phyloP scores from a whole-genome alignment of 768 basidiomycete genomes.

The Mycena polygramma region DNA sequence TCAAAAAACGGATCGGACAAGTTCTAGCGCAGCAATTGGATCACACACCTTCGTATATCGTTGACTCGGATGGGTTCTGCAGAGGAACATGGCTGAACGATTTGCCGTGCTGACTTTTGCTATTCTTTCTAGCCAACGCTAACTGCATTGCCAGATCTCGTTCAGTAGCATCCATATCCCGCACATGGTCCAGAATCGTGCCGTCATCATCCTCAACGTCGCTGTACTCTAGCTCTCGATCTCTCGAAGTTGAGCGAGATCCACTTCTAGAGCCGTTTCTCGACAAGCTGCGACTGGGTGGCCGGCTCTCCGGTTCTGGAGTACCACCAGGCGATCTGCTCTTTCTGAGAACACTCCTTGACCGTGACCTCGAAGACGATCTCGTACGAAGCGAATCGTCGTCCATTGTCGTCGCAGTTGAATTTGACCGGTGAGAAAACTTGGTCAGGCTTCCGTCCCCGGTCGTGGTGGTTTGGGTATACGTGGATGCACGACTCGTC shows the following conservation, averaged over 20 bases:
- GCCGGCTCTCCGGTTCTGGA: constrained; percentile 61
- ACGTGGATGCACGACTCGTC: constrained; percentile 78
- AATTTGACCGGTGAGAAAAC: constrained; percentile 79
- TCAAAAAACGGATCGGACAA: constrained; percentile 21
- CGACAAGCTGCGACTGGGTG: constrained; percentile 56
- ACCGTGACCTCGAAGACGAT: constrained; percentile 60
- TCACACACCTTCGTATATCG: constrained; percentile 83
- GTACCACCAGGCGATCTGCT: constrained; percentile 58
- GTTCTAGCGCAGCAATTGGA: constrained; percentile 20
- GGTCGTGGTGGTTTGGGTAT: constrained; percentile 78
- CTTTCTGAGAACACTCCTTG: constrained; percentile 54
- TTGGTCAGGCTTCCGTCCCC: constrained; percentile 74
- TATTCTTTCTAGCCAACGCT: constrained; percentile 88
- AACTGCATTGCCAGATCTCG: constrained; percentile 82
- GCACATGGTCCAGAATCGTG: constrained; percentile 51
- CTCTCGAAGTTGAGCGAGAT: constrained; percentile 59
- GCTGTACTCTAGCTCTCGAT: constrained; percentile 54
- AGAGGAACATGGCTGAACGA: constrained; percentile 52
- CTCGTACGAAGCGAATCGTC: constrained; percentile 68
- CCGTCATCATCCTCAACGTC: constrained; percentile 63
- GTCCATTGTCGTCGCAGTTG: constrained; percentile 72
- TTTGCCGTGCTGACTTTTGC: constrained; percentile 77
- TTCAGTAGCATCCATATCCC: constrained; percentile 74
- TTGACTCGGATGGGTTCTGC: constrained; percentile 68
- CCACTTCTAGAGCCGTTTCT: constrained; percentile 48